Percentiles rank a stretch among this genome's conserved stretches.
Conservation (phyloP, 768 basidiomycete genomes). For the Pleurotus tuber-regium region DNA sequence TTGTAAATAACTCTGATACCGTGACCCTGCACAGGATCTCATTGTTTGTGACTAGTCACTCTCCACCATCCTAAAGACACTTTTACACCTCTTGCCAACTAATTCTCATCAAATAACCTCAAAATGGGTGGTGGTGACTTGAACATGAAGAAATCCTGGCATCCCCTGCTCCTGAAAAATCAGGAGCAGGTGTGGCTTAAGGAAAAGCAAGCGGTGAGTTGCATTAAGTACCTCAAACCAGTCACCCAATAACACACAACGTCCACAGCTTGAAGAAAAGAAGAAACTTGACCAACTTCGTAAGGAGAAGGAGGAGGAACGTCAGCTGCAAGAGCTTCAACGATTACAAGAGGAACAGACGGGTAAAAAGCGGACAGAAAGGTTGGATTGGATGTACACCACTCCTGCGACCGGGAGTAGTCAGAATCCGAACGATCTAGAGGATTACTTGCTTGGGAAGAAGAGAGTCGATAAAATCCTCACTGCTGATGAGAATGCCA, state of each 20-base stretch:
- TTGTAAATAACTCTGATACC: no score
- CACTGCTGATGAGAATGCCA: conserved; percentile 89
- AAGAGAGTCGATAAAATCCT: conserved; percentile 96
- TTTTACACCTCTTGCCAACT: neutral
- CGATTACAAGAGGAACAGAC: conserved; percentile 94
- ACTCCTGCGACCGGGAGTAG: conserved; percentile 90
- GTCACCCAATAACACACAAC: conserved; percentile 17
- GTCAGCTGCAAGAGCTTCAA: conserved; percentile 94
- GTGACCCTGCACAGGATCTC: no score
- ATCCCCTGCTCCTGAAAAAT: conserved; percentile 95
- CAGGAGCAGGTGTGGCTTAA: conserved; percentile 99
- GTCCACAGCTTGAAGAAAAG: conserved; percentile 89
- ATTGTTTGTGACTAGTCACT: neutral
- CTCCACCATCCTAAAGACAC: neutral
- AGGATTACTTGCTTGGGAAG: conserved; percentile 96
- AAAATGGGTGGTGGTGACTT: conserved; percentile 99
- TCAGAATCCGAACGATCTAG: conserved; percentile 87
- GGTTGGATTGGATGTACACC: conserved; percentile 99
- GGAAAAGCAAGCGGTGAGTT: conserved; percentile 92
- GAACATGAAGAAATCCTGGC: conserved; percentile 99
- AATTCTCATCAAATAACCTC: conserved; percentile 22
- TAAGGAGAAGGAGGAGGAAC: conserved; percentile 97
- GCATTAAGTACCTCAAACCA: no score
- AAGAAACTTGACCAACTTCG: conserved; percentile 96
- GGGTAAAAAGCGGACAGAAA: conserved; percentile 91